A percentile compares a stretch with the other conserved stretches of the same genome.
These are phyloP conservation scores for Pichia cephalocereana DNA, from an alignment of 805 yeast genomes.

Conservation along the genomic window DNA sequence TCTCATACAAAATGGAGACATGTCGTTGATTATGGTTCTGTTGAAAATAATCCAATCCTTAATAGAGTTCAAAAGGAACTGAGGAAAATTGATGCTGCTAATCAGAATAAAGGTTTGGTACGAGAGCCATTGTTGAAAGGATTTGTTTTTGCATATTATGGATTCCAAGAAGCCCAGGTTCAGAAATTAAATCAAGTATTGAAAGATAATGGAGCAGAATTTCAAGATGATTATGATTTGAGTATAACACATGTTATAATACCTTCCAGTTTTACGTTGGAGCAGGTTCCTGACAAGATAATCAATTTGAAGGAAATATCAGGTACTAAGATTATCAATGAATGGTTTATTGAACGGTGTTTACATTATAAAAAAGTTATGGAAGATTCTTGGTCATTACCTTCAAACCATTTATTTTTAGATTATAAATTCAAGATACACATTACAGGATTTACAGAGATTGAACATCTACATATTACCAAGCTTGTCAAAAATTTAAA, in stretches of 20 bases:
- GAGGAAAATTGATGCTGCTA: neutral
- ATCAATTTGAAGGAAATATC: slow-evolving; percentile 9
- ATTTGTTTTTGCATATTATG: slow-evolving; percentile 31
- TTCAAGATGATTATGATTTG: slow-evolving; percentile 11
- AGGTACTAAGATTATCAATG: slow-evolving; percentile 23
- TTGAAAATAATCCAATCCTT: slow-evolving; percentile 2
- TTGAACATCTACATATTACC: slow-evolving; percentile 27
- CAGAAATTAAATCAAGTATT: slow-evolving; percentile 13
- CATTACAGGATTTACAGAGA: slow-evolving; percentile 23
- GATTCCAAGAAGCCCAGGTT: slow-evolving; percentile 16
- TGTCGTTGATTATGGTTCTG: slow-evolving; percentile 7
- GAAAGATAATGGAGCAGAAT: slow-evolving; percentile 17
- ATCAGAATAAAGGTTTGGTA: neutral
- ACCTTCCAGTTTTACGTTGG: slow-evolving; percentile 16
- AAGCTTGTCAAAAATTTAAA: slow-evolving; percentile 51
- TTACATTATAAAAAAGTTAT: slow-evolving; percentile 13
- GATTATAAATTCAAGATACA: slow-evolving; percentile 26
- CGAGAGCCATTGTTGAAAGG: slow-evolving; percentile 29
- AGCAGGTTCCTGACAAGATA: slow-evolving; percentile 13
- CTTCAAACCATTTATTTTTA: slow-evolving; percentile 18
- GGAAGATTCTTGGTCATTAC: slow-evolving; percentile 23
- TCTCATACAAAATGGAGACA: slow-evolving; percentile 22
- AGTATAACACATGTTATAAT: slow-evolving; percentile 30
- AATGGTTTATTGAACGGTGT: slow-evolving; percentile 27
- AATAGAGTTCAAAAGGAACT: neutral